phyloP scores from a whole-genome alignment of 176 grass and related monocot genomes.

The Canna indica region DNA sequence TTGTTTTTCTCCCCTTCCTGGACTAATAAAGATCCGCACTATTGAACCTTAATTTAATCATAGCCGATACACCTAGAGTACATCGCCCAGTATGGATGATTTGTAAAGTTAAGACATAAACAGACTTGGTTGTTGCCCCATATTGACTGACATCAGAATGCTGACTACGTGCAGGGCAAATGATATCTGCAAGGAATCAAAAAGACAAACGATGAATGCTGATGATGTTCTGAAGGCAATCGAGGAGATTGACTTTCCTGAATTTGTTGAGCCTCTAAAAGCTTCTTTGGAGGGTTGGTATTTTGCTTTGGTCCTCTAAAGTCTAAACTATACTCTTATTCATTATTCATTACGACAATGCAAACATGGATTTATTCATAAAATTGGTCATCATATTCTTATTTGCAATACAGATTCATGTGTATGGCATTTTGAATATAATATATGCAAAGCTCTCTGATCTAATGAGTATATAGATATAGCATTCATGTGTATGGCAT shows the following conservation, averaged over 20 bases:
- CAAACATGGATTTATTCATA: too few species aligned
- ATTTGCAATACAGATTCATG: not conserved
- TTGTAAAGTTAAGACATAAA: too few species aligned
- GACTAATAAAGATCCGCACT: too few species aligned
- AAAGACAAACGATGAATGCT: constrained; percentile 79
- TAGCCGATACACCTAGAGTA: too few species aligned
- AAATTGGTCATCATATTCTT: not conserved
- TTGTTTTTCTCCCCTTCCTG: too few species aligned
- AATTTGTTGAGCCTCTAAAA: constrained; percentile 68
- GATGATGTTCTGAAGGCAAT: constrained; percentile 81
- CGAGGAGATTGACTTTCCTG: constrained; percentile 79
- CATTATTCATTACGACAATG: too few species aligned
- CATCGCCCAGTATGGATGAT: too few species aligned
- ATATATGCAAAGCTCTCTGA: too few species aligned
- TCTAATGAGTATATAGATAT: too few species aligned
- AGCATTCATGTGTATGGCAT: not conserved
- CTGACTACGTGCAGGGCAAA: constrained; percentile 46
- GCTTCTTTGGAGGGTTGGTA: constrained; percentile 48
- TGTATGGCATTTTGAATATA: not conserved
- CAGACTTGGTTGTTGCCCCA: not conserved
- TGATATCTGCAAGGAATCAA: constrained; percentile 88
- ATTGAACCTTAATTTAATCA: too few species aligned
- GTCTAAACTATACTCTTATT: too few species aligned
- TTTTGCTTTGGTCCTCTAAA: not conserved
- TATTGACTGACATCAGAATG: not conserved